Evolutionary conservation across 1,139 yeast species (phyloP), one percentile per base, ranked within the genome.

Genomic region (Saccharomyces hybrid): DNA sequence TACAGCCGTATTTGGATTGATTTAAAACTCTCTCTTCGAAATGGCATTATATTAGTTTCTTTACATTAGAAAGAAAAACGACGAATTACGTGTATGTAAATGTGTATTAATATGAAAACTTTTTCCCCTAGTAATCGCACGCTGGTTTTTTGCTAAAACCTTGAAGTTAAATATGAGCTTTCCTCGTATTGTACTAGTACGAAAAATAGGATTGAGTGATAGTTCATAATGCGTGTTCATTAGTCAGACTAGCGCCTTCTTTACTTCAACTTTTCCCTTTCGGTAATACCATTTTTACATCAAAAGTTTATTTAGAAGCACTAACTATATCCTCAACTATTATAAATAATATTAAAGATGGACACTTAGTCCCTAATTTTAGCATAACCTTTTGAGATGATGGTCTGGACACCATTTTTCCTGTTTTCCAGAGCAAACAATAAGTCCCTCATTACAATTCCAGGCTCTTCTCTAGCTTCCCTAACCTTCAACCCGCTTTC

Each of bases 381-480:
- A 3, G 97, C 87, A 69, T 90, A 91, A 1, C 97, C 97, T 69
- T 90, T 90, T 11, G 88, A 77, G n/a, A 90, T 70, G 0, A 91
- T 84, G 63, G 81, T 82, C 49, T 84, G 84, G 1, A 86, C 91
- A 1, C 97, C 97, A 65, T 84, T 77, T 59, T 95, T 77, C 64
- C 88, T 87, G 59, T 82, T 86, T 65, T 93, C 98, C 50, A 91
- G 72, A 9, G 95, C 96, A 9, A 83, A 81, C 52, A 91, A 73
- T 54, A 91, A 72, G 66, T 91, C 99, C 64, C 96, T 81, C 75
- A 91, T 78, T 0, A 86, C 95, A 30, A 91, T 77, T 5, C 93
- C 86, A 50, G 88, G 90, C 57, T 95, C 97, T 54, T 93, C 91
- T 56, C 96, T 78, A 7, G 95, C 95, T 67, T 93, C 97, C 65